phyloP scores from a whole-genome alignment of 371 early-diverging fungal genomes.

The Rhizopus arrhizus region DNA sequence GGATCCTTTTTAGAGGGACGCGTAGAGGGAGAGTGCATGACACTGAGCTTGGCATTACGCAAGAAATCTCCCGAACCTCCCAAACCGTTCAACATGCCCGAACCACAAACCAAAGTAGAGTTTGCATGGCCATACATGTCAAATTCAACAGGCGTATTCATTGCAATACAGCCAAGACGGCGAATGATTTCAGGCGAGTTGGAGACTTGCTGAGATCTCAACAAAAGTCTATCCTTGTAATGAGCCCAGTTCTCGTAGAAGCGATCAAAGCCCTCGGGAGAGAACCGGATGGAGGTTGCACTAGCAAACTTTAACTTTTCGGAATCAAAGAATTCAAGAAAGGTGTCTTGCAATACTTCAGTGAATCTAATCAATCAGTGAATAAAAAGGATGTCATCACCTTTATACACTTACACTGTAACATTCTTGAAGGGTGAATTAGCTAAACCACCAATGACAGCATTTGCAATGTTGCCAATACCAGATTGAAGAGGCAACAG shows the following conservation, averaged over 20 bases:
- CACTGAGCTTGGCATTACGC: constrained; percentile 53
- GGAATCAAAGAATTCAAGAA: constrained; percentile 58
- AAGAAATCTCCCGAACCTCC: constrained; percentile 59
- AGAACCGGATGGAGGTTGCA: constrained; percentile 60
- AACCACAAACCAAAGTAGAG: constrained; percentile 56
- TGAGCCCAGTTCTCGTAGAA: constrained; percentile 57
- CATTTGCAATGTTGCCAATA: constrained; percentile 62
- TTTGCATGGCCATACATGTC: constrained; percentile 61
- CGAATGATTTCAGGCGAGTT: constrained; percentile 59
- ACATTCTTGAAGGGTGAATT: constrained; percentile 52
- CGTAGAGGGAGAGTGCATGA: constrained; percentile 59
- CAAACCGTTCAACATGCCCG: constrained; percentile 58
- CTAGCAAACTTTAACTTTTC: constrained; percentile 55
- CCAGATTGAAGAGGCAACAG: constrained; percentile 57
- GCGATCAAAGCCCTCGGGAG: constrained; percentile 54
- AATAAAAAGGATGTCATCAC: not conserved
- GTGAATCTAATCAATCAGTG: constrained; percentile 36
- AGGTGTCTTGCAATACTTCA: constrained; percentile 57
- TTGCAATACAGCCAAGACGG: constrained; percentile 58
- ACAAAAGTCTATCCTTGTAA: constrained; percentile 49
- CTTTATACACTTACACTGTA: constrained; percentile 47
- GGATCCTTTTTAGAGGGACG: constrained; percentile 54
- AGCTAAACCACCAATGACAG: constrained; percentile 57
- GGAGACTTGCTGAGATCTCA: constrained; percentile 58
- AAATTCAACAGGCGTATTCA: constrained; percentile 62